These are phyloP conservation scores for Anethum foeniculum DNA, from an alignment of 140 eudicot species.

Conservation along the genomic window DNA sequence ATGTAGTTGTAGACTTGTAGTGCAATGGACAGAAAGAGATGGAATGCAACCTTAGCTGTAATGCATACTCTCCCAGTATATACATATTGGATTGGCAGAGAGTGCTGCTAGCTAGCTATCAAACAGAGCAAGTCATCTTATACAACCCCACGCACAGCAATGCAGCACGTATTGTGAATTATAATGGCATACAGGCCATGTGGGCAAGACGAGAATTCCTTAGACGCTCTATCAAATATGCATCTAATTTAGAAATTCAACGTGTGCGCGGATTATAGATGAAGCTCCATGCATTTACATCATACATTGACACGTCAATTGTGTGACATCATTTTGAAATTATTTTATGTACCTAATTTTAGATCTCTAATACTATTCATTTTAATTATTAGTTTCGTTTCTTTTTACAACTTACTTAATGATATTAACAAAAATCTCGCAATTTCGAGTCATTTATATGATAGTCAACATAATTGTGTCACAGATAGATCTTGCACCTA, in stretches of 20 bases:
- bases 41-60: conserved; percentile 2
- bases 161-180: not conserved
- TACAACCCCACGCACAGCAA: not conserved
- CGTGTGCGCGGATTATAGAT: too few relatives aligned
- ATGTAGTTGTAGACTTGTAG: not conserved
- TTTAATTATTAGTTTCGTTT: too few relatives aligned
- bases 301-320: too few relatives aligned
- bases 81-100: conserved; percentile 4
- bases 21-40: not conserved
- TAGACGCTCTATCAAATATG: not conserved
- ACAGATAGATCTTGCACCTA: not conserved
- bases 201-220: not conserved
- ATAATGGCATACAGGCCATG: not conserved
- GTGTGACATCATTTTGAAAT: too few relatives aligned
- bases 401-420: too few relatives aligned
- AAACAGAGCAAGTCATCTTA: not conserved
- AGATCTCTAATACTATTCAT: too few relatives aligned
- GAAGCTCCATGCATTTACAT: too few relatives aligned
- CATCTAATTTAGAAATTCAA: not conserved
- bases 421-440: too few relatives aligned
- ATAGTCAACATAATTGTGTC: too few relatives aligned
- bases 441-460: too few relatives aligned
- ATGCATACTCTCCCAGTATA: not conserved
- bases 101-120: not conserved
- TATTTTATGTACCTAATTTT: too few relatives aligned